Percentiles rank a stretch among this genome's conserved stretches.
Conservation (phyloP, 73 alveolate genomes). For the Breviolum minutum region DNA sequence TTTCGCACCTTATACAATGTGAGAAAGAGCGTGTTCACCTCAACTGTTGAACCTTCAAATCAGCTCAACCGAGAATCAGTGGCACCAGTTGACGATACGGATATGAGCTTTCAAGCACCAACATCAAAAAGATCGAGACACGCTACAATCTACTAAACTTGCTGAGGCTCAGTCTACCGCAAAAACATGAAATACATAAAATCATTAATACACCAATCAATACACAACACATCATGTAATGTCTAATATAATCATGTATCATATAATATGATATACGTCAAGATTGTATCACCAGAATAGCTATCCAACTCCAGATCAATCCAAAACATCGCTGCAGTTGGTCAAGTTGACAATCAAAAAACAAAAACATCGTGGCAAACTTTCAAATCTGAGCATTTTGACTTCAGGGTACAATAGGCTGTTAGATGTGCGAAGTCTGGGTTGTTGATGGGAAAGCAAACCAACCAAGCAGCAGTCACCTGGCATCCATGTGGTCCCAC, state of each 20-base stretch:
- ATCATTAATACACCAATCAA: no score
- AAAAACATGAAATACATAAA: background rate
- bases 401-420: conserved; percentile 20
- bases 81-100: no score
- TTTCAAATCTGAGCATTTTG: background rate
- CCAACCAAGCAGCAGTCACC: conserved; percentile 82
- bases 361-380: background rate
- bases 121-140: no score
- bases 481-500: background rate
- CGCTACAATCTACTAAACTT: no score
- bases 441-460: conserved; percentile 54
- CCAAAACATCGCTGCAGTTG: background rate
- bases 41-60: conserved; percentile 15
- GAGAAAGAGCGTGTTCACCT: conserved; percentile 64
- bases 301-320: background rate
- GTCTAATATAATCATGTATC: background rate
- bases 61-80: no score
- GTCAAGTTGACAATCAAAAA: no score
- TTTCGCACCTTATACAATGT: conserved; percentile 35
- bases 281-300: background rate
- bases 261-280: background rate
- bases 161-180: background rate
- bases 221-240: no score
- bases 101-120: no score
- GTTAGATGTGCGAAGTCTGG: conserved; percentile 60